Base-by-base conservation (phyloP, 352 stramenopile species). In the Globisporangium irregulare region DNA sequence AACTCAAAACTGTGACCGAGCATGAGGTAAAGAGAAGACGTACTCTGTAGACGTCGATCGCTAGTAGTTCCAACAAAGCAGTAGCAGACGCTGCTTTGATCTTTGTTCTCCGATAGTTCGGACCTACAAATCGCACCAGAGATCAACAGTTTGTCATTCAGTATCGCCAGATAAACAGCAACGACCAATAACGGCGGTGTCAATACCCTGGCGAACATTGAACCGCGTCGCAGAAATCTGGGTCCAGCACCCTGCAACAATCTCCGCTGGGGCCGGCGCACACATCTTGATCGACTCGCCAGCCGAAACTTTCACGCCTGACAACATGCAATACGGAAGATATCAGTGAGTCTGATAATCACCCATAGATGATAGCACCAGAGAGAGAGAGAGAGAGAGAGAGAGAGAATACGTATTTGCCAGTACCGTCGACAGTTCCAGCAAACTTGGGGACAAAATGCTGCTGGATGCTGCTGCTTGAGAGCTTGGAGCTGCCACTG, bases 21-120 rank as follows among this genome's bases (percentile, higher is more conserved):
- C 1, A 34, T 8, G 2, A 0, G 9, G 4, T 18, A 34, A 9
- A 46, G 20, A 38, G 20, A 38, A 22, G 3, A 14, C 72, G 24
- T 71, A 93, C 86, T 65, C 75, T 73, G 41, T 86, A 94, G n/a
- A 92, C 79, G 57, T 94, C 86, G 18, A 92, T 84, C 1, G 81
- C 84, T 7, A 91, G 64, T 22, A 94, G 71, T 20, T 91, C 67
- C 15, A 93, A 62, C 2, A 94, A 71, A 15, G 81, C 82, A 32
- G 75, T 53, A 1, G 76, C 73, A 1, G 86, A 94, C 5, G 83
- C 68, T 0, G 81, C 78, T 74, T 94, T 94, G 10, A 79, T 58
- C 59, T 90, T 92, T 3, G 83, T 94, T 50, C 84, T 89, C 24
- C 83, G 80, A 41, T 94, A 94, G 62, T 92, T 92, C 24, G 86